phyloP scores from a whole-genome alignment of 148 eudicot species.

The Camellia japonica region DNA sequence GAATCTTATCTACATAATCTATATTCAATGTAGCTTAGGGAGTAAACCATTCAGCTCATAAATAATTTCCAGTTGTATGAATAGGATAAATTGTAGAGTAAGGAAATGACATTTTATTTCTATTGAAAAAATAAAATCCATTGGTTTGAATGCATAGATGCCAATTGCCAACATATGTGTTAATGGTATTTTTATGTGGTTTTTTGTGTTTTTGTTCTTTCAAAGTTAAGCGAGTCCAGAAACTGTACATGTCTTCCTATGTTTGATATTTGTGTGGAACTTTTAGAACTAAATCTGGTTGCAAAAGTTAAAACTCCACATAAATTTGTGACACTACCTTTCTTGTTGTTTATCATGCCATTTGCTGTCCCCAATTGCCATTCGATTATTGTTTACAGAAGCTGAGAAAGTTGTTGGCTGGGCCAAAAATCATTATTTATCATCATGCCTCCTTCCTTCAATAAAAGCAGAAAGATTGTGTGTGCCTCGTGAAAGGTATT shows the following conservation, averaged over 20 bases:
- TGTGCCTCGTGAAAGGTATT: conserved; percentile 77
- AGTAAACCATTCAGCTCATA: too few relatives aligned
- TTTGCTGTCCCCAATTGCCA: not conserved
- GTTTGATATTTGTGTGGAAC: not conserved
- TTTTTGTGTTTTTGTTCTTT: not conserved
- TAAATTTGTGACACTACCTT: not conserved
- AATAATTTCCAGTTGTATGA: too few relatives aligned
- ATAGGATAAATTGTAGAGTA: too few relatives aligned
- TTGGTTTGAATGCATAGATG: too few relatives aligned
- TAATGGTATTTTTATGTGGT: not conserved
- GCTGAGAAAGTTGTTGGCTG: conserved; percentile 96
- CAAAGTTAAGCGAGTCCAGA: not conserved
- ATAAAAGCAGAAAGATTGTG: conserved; percentile 62
- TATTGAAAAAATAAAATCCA: too few relatives aligned
- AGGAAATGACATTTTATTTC: too few relatives aligned
- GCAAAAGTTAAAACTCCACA: not conserved
- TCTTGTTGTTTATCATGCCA: not conserved
- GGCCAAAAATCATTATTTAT: conserved; percentile 89
- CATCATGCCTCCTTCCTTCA: conserved; percentile 68
- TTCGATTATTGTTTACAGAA: conserved; percentile 40
- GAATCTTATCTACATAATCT: too few relatives aligned
- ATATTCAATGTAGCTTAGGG: too few relatives aligned
- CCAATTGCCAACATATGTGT: not conserved
- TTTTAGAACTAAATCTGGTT: conserved; percentile 3
- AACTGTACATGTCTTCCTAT: not conserved